Evolutionary conservation across 169 alveolate species (phyloP), one percentile per base, ranked within the genome.

Genomic region (Plasmodium adleri): DNA sequence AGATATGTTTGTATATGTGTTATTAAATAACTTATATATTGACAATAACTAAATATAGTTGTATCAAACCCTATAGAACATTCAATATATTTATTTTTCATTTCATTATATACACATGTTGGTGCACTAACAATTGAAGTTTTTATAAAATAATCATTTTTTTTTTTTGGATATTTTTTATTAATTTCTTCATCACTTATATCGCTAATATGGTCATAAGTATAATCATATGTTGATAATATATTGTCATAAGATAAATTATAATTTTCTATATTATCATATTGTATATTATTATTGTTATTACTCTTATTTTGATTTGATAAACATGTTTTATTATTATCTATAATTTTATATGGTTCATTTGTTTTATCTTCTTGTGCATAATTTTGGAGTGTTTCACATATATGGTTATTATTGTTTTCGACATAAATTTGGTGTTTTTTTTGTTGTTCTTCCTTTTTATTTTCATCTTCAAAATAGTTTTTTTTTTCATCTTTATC

Each of bases 21-120:
- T 62, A 94, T 94, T 59, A 96, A 93, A 83, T 95, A 95, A 54
- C 99, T 99, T 43, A 98, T 96, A 15, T 94, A 91, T 68, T 97
- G 98, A 73, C 98, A 93, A 91, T 96, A 97, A 20, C 97, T 95
- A 86, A 95, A 95, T 49, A 98, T 95, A n/a, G 99, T 99, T n/a
- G 99, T 97, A 88, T 98, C 99, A 83, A 97, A 97, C 32, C 99
- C 99, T 92, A 98, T 97, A 43, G 98, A 95, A 28, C 97, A 97
- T 75, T 98, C 99, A 39, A 98, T 94, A 93, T 94, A 95, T 49
- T 95, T 96, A 74, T 95, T 95, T 90, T 96, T 97, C 86, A 98
- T 88, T 93, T 98, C 99, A 20, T 99, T 99, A 85, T 97, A 98
- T 54, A 97, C 97, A 5, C 99, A 97, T 94, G 97, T 98, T 2